Base-by-base conservation (phyloP, 306 rosid genomes). In the Lathyrus tuberosus region DNA sequence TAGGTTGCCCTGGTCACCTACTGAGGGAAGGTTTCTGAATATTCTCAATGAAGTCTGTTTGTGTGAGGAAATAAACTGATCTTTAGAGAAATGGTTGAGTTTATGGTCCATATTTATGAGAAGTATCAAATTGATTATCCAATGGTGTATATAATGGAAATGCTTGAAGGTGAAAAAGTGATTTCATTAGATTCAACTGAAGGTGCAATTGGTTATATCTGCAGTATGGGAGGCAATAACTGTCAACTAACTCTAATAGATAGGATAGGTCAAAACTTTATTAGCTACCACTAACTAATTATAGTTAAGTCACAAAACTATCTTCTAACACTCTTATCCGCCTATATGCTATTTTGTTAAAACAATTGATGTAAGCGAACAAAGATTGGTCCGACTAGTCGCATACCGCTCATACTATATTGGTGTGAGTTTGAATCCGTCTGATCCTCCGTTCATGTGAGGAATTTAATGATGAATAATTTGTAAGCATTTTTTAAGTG, bases 31-130 rank as follows among this genome's bases (percentile, higher is more conserved):
- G 47, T 46, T 68, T 51, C 6, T 9, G 24, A 33, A 59, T 64
- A 35, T 73, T 42, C 26, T 64, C 43, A 15, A 65, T 49, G 61
- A 77, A 69, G 49, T 26, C 5, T 42, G 38, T 54, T 48, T 59
- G 10, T 57, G 66, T 40, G 65, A 58, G 69, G 56, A 75, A 64
- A 13, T 35, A 62, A 58, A 30, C 43, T 33, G 20, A 68, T 52
- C 3, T n/a, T 37, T 7, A 22, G 30, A 26, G 58, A 61, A 68
- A 37, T 56, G 16, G 41, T 58, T 43, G 10, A 69, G 79, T 49
- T 69, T 62, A 31, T 63, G 68, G 48, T 59, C 33, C 53, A 8
- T 51, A 10, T 43, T 16, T 52, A 11, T 26, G 15, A 43, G 26
- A 54, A 56, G 22, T 20, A 24, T 35, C 40, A 0, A 33, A 33